Evolutionary conservation across 805 yeast genomes (phyloP).

Genomic region (Metschnikowia gelsemii): DNA sequence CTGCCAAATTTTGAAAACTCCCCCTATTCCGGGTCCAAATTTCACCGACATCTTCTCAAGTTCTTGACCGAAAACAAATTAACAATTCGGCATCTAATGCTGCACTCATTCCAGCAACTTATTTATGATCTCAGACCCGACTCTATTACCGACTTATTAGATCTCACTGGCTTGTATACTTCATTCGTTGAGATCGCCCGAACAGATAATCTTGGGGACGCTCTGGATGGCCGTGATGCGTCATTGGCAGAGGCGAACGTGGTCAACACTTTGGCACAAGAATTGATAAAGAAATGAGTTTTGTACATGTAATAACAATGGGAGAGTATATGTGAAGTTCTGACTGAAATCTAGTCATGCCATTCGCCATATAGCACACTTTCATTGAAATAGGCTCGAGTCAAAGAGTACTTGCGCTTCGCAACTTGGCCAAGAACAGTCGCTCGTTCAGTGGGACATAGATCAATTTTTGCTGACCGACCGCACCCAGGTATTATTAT

Average conservation of each 20-base stretch:
- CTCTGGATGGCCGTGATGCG: constrained; percentile 10
- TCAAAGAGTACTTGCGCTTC: too few species aligned
- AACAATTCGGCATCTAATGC: constrained; percentile 47
- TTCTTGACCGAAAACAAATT: constrained; percentile 54
- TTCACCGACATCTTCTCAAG: constrained; percentile 51
- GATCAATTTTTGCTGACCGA: constrained; percentile 23
- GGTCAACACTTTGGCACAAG: constrained; percentile 23
- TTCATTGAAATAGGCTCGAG: too few species aligned
- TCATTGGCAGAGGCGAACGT: constrained; percentile 27
- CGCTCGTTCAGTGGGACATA: neutral
- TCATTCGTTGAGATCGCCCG: constrained; percentile 46
- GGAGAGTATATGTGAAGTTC: too few species aligned
- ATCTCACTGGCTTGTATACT: constrained; percentile 44
- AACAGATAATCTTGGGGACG: constrained; percentile 20
- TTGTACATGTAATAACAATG: too few species aligned
- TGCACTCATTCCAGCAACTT: constrained; percentile 51
- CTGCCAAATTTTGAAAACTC: constrained; percentile 31
- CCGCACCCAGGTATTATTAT: constrained; percentile 44
- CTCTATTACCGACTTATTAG: constrained; percentile 46
- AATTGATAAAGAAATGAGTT: constrained; percentile 15
- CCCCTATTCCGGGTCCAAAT: constrained; percentile 46
- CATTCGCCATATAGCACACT: too few species aligned
- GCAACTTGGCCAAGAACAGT: neutral
- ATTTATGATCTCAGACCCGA: constrained; percentile 51
- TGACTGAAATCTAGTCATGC: too few species aligned